phyloP scores from a whole-genome alignment of 805 yeast species.

The Saccharomycopsis guyanensis region DNA sequence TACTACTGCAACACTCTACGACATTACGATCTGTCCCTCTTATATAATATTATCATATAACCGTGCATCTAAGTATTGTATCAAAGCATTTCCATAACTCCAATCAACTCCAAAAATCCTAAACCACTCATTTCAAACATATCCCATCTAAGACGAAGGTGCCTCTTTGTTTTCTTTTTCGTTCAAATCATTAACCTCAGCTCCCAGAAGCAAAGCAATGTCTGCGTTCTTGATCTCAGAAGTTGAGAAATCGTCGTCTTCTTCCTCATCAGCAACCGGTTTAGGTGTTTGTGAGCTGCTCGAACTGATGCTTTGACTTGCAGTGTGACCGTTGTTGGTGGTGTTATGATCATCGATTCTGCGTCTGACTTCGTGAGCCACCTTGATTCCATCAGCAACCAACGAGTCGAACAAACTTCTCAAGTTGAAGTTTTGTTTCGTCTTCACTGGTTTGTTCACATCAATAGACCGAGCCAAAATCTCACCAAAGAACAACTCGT shows the following conservation, averaged over 20 bases:
- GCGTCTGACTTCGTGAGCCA: constrained; percentile 81
- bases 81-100: too few species aligned
- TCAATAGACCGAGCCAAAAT: constrained; percentile 65
- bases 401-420: constrained; percentile 87
- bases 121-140: too few species aligned
- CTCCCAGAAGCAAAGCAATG: constrained; percentile 15
- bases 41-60: too few species aligned
- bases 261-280: constrained; percentile 14
- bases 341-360: constrained; percentile 61
- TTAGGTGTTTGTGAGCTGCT: background rate
- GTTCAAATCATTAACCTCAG: constrained; percentile 15
- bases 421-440: constrained; percentile 47
- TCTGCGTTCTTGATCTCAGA: constrained; percentile 13
- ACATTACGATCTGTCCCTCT: too few species aligned
- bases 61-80: too few species aligned
- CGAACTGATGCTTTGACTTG: background rate
- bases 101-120: too few species aligned
- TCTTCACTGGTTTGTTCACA: constrained; percentile 44
- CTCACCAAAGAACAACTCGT: constrained; percentile 72
- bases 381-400: constrained; percentile 85
- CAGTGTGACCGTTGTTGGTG: background rate
- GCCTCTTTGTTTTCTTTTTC: background rate
- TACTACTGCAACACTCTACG: too few species aligned
- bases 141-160: too few species aligned
- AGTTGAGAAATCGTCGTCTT: constrained; percentile 15